These are phyloP conservation scores for Zygoascus hellenicus DNA, from an alignment of 1,139 yeast species.

Conservation along the genomic window DNA sequence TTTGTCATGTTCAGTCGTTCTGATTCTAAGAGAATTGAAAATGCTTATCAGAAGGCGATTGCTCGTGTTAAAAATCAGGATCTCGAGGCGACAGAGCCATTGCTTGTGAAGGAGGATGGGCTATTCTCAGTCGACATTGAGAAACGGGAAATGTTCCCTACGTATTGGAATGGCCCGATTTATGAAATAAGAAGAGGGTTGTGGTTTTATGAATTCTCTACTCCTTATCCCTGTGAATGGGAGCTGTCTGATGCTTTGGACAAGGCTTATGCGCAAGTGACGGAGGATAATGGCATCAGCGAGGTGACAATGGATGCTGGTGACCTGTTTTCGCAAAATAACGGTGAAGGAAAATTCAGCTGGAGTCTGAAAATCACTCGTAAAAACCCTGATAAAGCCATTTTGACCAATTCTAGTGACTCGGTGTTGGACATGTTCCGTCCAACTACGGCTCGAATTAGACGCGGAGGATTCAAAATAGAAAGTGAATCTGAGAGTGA, in stretches of 20 bases:
- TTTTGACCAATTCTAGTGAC: neutral
- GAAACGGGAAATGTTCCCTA: constrained; percentile 53
- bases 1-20: constrained; percentile 62
- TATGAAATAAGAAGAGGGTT: constrained; percentile 80
- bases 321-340: neutral
- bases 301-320: constrained; percentile 2
- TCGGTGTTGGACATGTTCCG: constrained; percentile 10
- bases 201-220: constrained; percentile 62
- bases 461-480: constrained; percentile 2
- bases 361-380: neutral
- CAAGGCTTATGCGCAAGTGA: neutral
- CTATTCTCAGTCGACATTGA: constrained; percentile 65
- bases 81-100: constrained; percentile 14
- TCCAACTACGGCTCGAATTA: constrained; percentile 10
- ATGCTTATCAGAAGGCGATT: constrained; percentile 30
- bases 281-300: neutral
- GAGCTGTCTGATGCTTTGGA: constrained; percentile 57
- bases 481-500: constrained; percentile 10
- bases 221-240: constrained; percentile 47
- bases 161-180: constrained; percentile 86
- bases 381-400: constrained; percentile 3
- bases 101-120: constrained; percentile 76
- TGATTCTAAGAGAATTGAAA: constrained; percentile 62
- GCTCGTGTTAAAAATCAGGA: neutral
- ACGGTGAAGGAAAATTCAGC: neutral